These are phyloP conservation scores for Diplodia sapinea DNA, from an alignment of 2,329 filamentous ascomycete genomes.

Conservation along the genomic window DNA sequence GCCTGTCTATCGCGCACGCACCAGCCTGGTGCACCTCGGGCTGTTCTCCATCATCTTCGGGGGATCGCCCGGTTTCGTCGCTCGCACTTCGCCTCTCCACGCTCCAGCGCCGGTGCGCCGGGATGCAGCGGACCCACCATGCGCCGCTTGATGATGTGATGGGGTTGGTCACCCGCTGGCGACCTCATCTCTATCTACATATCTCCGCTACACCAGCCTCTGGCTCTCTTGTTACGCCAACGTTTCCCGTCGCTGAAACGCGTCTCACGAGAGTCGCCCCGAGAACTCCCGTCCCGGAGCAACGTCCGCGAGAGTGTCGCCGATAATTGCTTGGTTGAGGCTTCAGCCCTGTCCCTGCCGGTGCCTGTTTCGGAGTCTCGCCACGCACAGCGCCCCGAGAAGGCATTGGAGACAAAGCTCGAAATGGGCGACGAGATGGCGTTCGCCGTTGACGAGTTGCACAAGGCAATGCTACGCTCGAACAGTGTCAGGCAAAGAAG, in stretches of 20 bases:
- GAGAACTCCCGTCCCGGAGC: background rate
- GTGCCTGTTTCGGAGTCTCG: background rate
- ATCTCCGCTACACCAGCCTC: background rate
- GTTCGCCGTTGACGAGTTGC: too few relatives aligned
- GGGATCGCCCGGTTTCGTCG: slow-evolving; percentile 9
- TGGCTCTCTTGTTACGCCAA: background rate
- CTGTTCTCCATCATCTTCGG: background rate
- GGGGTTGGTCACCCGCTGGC: slow-evolving; percentile 2
- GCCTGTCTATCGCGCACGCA: too few relatives aligned
- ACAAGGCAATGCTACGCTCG: background rate
- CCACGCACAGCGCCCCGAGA: background rate
- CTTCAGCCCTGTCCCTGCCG: background rate
- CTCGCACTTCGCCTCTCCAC: slow-evolving; percentile 4
- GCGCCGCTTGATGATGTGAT: slow-evolving; percentile 15
- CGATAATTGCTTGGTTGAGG: background rate
- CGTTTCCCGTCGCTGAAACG: background rate
- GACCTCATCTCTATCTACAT: slow-evolving; percentile 1
- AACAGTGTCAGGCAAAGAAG: background rate
- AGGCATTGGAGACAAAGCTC: too few relatives aligned
- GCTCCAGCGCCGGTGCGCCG: background rate
- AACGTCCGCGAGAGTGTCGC: background rate
- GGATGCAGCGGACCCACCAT: slow-evolving; percentile 1
- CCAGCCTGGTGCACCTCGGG: too few relatives aligned
- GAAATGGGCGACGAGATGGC: too few relatives aligned
- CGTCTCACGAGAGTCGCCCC: background rate